Conservation (phyloP, 805 yeast genomes). For the Spathaspora girioi region DNA sequence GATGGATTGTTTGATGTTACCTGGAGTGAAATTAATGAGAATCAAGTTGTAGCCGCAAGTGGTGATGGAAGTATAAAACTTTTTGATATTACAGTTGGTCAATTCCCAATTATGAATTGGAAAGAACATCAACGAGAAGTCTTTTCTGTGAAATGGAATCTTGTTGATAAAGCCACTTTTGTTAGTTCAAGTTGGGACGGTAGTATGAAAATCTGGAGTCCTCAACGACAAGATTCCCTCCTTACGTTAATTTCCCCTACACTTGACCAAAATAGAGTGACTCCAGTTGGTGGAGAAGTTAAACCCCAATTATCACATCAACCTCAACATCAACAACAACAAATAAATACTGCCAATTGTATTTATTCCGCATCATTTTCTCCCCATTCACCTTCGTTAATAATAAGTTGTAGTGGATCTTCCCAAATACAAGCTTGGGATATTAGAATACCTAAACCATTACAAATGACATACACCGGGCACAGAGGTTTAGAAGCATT, state of each 20-base stretch:
- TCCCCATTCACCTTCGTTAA: conserved; percentile 73
- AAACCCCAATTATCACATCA: conserved; percentile 31
- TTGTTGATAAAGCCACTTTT: conserved; percentile 63
- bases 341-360: conserved; percentile 47
- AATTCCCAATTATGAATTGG: conserved; percentile 71
- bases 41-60: conserved; percentile 74
- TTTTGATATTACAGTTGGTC: conserved; percentile 66
- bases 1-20: conserved; percentile 86
- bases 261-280: conserved; percentile 15
- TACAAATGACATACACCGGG: conserved; percentile 58
- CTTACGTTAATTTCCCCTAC: conserved; percentile 44
- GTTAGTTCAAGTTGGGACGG: conserved; percentile 94
- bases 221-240: conserved; percentile 52
- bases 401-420: conserved; percentile 71
- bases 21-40: conserved; percentile 90
- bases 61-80: conserved; percentile 89
- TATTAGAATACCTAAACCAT: conserved; percentile 60
- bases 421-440: conserved; percentile 83
- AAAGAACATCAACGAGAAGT: conserved; percentile 78
- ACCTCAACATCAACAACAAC: conserved; percentile 31
- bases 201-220: conserved; percentile 74
- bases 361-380: conserved; percentile 78
- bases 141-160: conserved; percentile 70
- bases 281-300: conserved; percentile 20
- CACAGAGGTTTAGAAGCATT: conserved; percentile 81